Base-by-base conservation (phyloP, 2,329 filamentous ascomycete species). In the Nothophoma quercina region DNA sequence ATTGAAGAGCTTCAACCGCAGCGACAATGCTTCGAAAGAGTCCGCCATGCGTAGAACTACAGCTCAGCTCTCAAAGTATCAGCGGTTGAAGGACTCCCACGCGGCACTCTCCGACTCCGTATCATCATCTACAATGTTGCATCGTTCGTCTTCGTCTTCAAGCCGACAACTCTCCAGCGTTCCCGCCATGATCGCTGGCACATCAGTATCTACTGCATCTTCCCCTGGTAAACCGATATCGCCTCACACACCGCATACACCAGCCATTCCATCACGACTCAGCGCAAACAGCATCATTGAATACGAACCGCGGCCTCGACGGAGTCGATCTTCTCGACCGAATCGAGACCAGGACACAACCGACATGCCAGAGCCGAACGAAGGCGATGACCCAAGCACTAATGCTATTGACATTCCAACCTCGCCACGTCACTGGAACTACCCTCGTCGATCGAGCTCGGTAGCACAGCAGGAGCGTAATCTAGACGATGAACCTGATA, bases 61-160 rank as follows among this genome's bases (percentile, higher is more conserved):
- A 28, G 89, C 90, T 33, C 90, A 93, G 61, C 81, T 96, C 32
- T 89, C 87, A 18, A 91, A 89, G 64, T 98, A 95, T 69, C 91
- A 95, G 65, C 83, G 85, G 52, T 93, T 98, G 90, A 85, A 86
- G 60, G 93, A 97, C 55, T 93, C 91, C 0, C 93, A 96, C 68
- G 89, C 91, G 49, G 89, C 86, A 5, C 82, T 99, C 32, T 96
- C 91, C 0, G 95, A 99, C 46, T 96, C 92, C 0, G 91, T 99
- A 83, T 91, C 91, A 22, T 95, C 91, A 1, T 98, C 93, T 0
- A 83, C 92, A 65, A 85, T 96, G 63, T 78, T 97, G 51, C 89
- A 96, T 38, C 85, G 90, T 30, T 95, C 91, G 0, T 91, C 89
- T 4, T 90, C 85, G 52, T 90, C 92, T 0, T 87, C 85, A 2